Percentiles rank a stretch among this genome's conserved stretches.
These are phyloP conservation scores for Anthoceros angustus DNA, from an alignment of 225 moss, liverwort and hornwort genomes.

Conservation along the genomic window DNA sequence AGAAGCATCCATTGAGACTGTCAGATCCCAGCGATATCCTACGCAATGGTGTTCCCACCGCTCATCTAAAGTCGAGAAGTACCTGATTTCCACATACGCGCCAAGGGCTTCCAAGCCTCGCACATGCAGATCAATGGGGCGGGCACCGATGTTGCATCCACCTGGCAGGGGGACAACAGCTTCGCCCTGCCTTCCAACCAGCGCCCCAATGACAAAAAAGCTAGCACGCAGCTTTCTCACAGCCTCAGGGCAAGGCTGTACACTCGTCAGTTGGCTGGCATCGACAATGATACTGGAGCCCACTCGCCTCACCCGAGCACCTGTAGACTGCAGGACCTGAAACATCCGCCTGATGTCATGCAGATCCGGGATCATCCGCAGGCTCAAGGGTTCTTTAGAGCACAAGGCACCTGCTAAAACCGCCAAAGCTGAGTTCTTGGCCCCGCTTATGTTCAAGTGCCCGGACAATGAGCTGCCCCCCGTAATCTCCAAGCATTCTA, in stretches of 20 bases:
- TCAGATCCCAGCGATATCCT: background rate
- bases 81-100: slow-evolving; percentile 72
- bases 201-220: slow-evolving; percentile 85
- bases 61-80: background rate
- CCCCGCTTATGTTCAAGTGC: slow-evolving; percentile 60
- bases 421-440: slow-evolving; percentile 84
- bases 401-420: slow-evolving; percentile 79
- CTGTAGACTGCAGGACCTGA: slow-evolving; percentile 77
- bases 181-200: slow-evolving; percentile 75
- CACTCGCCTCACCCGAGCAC: slow-evolving; percentile 38
- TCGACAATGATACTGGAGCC: slow-evolving; percentile 34
- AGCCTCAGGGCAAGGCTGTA: slow-evolving; percentile 63
- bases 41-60: background rate
- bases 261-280: slow-evolving; percentile 57
- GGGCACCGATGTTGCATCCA: slow-evolving; percentile 88
- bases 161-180: slow-evolving; percentile 85
- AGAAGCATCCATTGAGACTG: background rate
- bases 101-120: slow-evolving; percentile 88
- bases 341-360: slow-evolving; percentile 77
- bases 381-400: slow-evolving; percentile 45
- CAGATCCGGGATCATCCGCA: slow-evolving; percentile 79
- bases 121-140: slow-evolving; percentile 89
- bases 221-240: slow-evolving; percentile 77
- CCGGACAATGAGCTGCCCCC: slow-evolving; percentile 64
- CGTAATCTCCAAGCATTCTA: slow-evolving; percentile 55